phyloP scores from a whole-genome alignment of 1,284 basidiomycete genomes.

The Puccinia horiana region DNA sequence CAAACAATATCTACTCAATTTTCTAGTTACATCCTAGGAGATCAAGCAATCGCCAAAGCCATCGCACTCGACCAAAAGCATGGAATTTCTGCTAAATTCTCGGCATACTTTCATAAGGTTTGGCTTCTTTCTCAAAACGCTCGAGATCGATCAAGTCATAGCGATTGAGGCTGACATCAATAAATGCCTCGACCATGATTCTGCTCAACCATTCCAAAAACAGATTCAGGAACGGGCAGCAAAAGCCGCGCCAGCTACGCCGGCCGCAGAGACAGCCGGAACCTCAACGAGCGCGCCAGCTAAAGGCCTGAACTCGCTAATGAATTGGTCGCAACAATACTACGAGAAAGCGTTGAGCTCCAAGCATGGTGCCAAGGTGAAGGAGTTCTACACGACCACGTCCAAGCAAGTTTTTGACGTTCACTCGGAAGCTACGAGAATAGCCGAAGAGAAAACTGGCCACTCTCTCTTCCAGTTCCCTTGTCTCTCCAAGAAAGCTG shows the following conservation, averaged over 20 bases:
- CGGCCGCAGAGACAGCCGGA: not conserved
- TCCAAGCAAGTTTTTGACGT: conserved; percentile 79
- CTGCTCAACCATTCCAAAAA: not conserved
- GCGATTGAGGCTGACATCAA: not conserved
- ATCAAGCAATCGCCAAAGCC: conserved; percentile 75
- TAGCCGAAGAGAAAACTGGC: conserved; percentile 65
- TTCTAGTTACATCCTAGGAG: conserved; percentile 71
- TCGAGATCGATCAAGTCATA: not conserved
- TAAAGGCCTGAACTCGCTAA: conserved; percentile 7
- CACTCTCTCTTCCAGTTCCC: conserved; percentile 33
- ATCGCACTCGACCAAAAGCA: conserved; percentile 81
- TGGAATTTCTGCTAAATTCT: conserved; percentile 81
- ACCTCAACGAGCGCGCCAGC: not conserved
- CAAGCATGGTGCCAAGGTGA: conserved; percentile 61
- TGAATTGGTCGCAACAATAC: conserved; percentile 62
- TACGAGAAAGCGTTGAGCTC: conserved; percentile 74
- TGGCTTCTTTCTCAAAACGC: conserved; percentile 51
- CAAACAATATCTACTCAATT: not conserved
- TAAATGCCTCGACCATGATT: not conserved
- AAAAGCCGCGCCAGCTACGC: not conserved
- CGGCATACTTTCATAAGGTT: conserved; percentile 71
- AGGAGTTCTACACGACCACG: conserved; percentile 74
- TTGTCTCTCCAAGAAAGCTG: not conserved
- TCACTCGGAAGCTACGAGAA: conserved; percentile 80
- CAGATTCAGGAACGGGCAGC: conserved; percentile 36